phyloP scores from a whole-genome alignment of 352 stramenopile genomes.

The Pilasporangium apinafurcum region DNA sequence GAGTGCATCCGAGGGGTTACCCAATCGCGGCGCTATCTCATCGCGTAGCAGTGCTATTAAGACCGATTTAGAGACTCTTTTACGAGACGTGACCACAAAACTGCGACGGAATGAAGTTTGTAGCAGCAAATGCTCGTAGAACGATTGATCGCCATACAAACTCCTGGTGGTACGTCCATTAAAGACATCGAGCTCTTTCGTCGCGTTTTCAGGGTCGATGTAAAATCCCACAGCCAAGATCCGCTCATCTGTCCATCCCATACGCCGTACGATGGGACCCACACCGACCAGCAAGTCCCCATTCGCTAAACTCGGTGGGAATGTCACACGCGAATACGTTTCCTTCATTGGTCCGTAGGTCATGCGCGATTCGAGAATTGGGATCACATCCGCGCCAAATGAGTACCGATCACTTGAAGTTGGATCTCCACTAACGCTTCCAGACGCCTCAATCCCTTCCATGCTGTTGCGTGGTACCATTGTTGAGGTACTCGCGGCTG shows the following conservation, averaged over 20 bases:
- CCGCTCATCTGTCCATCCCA: conserved; percentile 79
- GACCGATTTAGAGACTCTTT: conserved; percentile 71
- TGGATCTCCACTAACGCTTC: background rate
- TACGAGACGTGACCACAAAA: conserved; percentile 73
- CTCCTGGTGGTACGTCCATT: conserved; percentile 44
- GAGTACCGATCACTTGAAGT: too few species aligned
- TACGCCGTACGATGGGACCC: conserved; percentile 62
- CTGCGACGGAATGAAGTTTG: conserved; percentile 60
- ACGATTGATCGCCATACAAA: conserved; percentile 64
- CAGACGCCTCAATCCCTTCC: conserved; percentile 3
- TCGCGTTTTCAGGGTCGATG: conserved; percentile 57
- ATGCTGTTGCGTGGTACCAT: conserved; percentile 8
- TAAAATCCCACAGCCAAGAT: conserved; percentile 78
- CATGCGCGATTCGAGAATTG: conserved; percentile 55
- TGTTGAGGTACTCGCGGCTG: too few species aligned
- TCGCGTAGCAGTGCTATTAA: conserved; percentile 58
- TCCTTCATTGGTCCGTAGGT: conserved; percentile 68
- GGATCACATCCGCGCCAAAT: conserved; percentile 47
- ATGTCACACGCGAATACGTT: conserved; percentile 70
- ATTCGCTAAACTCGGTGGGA: conserved; percentile 67
- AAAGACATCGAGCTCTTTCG: conserved; percentile 50
- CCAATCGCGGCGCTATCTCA: conserved; percentile 65
- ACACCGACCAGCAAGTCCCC: conserved; percentile 71
- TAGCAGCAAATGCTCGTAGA: conserved; percentile 63
- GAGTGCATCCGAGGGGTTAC: conserved; percentile 34